Base-by-base conservation (phyloP, 2,329 filamentous ascomycete species). In the Phyllosticta citrichinensis region DNA sequence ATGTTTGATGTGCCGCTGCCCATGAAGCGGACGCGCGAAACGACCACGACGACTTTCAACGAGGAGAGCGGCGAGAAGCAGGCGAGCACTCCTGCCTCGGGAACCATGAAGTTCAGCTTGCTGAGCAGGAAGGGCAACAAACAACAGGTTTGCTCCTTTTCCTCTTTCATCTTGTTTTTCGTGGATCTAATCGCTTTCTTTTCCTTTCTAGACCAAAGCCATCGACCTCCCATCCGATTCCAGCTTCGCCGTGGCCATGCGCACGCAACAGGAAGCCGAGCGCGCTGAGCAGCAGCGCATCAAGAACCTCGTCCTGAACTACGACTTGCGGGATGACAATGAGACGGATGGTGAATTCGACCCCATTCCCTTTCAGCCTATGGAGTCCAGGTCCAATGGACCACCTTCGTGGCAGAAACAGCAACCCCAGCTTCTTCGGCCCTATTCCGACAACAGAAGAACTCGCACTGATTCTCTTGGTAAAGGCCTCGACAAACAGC, bases 1-100 rank as follows among this genome's bases (percentile, higher is more conserved):
- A 82, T 94, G 57, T 97, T 99, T 69, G 95, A 99, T 72, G 90
- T 97, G n/a, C 91, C 95, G 1, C 78, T 99, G n/a, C 94, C 94
- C 0, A 92, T 99, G 76, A 88, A 91, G 59, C 82, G 83, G 22
- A 78, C 76, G 72, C 87, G 88, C 27, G 88, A 92, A 57, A 69
- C 70, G 52, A 51, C 50, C 8, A 24, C 68, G 65, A 6, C 78
- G n/a, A 71, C 72, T 47, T n/a, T n/a, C 14, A 74, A 76, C 54
- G 79, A 77, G 47, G 71, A 70, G 61, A 71, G 69, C 51, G 71
- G 64, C 30, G 77, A 81, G 57, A 71, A 74, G 47, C 72, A 71
- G n/a, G 61, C 69, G 24, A 68, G 71, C 14, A 63, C 68, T 27
- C 66, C 73, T 52, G 70, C 73, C 12, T 63, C 66, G 24, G 76